Conservation (phyloP, 441 rosid species). For the Croton setiger region DNA sequence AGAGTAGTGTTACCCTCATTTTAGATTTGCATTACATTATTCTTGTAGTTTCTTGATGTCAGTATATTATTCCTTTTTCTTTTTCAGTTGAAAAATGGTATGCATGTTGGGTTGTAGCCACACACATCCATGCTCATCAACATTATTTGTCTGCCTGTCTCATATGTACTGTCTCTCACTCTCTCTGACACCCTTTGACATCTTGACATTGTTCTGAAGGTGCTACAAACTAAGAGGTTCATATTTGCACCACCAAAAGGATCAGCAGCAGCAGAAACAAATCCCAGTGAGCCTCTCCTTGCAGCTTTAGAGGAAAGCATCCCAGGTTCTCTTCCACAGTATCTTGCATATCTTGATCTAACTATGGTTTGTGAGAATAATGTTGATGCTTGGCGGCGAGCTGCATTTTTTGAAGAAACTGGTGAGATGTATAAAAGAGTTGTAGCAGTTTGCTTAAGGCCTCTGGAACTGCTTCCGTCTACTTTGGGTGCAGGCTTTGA, state of each 20-base stretch:
- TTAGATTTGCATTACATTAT: background rate
- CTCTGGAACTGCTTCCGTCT: conserved; percentile 71
- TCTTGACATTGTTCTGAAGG: conserved; percentile 39
- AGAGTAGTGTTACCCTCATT: background rate
- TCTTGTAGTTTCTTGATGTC: too few relatives aligned
- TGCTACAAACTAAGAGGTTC: conserved; percentile 67
- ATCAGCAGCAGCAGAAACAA: conserved; percentile 95
- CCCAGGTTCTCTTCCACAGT: conserved; percentile 68
- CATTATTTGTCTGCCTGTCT: background rate
- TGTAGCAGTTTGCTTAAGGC: conserved; percentile 65
- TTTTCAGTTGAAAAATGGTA: too few relatives aligned
- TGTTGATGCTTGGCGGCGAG: conserved; percentile 90
- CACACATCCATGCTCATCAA: too few relatives aligned
- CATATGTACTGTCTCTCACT: background rate
- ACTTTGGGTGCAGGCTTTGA: conserved; percentile 58
- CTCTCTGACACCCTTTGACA: conserved; percentile 13
- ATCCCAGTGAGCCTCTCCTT: conserved; percentile 94
- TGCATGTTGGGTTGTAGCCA: too few relatives aligned
- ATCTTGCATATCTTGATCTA: conserved; percentile 89
- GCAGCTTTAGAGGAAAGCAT: conserved; percentile 76
- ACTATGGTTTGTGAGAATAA: conserved; percentile 89
- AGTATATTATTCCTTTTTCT: background rate
- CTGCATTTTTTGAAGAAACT: conserved; percentile 94
- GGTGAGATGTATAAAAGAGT: conserved; percentile 87
- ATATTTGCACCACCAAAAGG: conserved; percentile 86